Base-by-base conservation (phyloP, 495 filamentous ascomycete genomes). In the Thermothielavioides terrestris region DNA sequence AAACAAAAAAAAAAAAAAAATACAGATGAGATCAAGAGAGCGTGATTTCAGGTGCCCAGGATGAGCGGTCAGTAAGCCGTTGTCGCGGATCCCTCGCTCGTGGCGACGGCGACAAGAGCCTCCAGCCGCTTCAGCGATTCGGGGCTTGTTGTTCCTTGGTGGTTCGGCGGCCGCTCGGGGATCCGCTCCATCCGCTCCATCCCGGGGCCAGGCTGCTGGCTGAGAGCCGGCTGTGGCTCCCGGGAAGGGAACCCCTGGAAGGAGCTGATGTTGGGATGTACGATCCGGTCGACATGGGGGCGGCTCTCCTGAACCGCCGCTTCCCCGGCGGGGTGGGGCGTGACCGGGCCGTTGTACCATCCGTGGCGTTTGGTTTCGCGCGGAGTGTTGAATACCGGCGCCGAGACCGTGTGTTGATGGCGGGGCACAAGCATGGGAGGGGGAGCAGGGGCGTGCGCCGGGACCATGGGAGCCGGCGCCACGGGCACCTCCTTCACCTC, bases 81-180 rank as follows among this genome's bases (percentile, higher is more conserved):
- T 1, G 77, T 72, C 17, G 74, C 75, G 37, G 83, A 79, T 36
- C 86, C 81, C 60, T 94, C 86, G 50, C 84, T 86, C 2, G 89
- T 92, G 8, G 89, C 89, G 46, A 92, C 88, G 3, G 89, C 89
- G 22, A 95, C 89, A 26, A 95, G 77, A 14, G 87, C 86, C 50
- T 95, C 85, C 20, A 95, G 68, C 12, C 86, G 73, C 44, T 78
- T 75, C 81, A 90, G 39, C 65, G 70, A 53, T 66, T 68, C 58
- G 39, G 58, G 28, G 39, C 57, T 69, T n/a, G n/a, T n/a, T n/a
- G n/a, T n/a, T 28, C 54, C 58, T 1, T 41, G 30, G 15, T 49
- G 26, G 11, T 55, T 56, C 14, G 55, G 49, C 3, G 62, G 55
- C 34, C 22, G 63, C 54, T 52, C 67, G 57, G 53, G 50, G 30